Evolutionary conservation across 345 rosid species (phyloP).

Genomic region (Physaria fendleri): DNA sequence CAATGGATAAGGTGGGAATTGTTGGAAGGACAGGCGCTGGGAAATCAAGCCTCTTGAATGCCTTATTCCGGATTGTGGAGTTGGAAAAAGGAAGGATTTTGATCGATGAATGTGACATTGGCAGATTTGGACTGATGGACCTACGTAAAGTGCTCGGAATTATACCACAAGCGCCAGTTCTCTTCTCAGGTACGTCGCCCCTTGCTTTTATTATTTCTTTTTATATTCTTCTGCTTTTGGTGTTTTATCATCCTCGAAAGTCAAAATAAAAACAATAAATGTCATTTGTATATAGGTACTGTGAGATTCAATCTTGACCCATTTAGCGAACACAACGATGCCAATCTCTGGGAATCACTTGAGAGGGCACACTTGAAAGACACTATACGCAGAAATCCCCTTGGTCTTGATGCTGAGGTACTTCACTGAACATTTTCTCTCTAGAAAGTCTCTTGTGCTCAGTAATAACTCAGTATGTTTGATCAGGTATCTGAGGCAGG

Average conservation of each 20-base stretch:
- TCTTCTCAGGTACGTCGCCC: constrained; percentile 74
- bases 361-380: constrained; percentile 98
- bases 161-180: constrained; percentile 97
- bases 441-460: not conserved
- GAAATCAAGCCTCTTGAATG: constrained; percentile 93
- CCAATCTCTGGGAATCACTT: constrained; percentile 95
- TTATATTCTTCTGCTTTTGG: not conserved
- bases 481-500: constrained; percentile 87
- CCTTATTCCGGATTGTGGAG: constrained; percentile 91
- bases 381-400: constrained; percentile 71
- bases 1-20: constrained; percentile 93
- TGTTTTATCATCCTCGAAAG: not conserved
- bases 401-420: constrained; percentile 94
- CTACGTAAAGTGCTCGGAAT: constrained; percentile 94
- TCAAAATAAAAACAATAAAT: not conserved
- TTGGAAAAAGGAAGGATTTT: constrained; percentile 88
- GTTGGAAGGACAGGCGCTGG: constrained; percentile 99
- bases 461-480: not conserved
- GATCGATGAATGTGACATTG: constrained; percentile 74
- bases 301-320: constrained; percentile 98
- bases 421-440: constrained; percentile 1
- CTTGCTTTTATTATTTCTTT: not conserved
- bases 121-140: constrained; percentile 80
- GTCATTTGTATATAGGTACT: constrained; percentile 45
- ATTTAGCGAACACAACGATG: constrained; percentile 92